Evolutionary conservation across 2,329 filamentous ascomycete species (phyloP).

Genomic region (Cladophialophora carrionii): DNA sequence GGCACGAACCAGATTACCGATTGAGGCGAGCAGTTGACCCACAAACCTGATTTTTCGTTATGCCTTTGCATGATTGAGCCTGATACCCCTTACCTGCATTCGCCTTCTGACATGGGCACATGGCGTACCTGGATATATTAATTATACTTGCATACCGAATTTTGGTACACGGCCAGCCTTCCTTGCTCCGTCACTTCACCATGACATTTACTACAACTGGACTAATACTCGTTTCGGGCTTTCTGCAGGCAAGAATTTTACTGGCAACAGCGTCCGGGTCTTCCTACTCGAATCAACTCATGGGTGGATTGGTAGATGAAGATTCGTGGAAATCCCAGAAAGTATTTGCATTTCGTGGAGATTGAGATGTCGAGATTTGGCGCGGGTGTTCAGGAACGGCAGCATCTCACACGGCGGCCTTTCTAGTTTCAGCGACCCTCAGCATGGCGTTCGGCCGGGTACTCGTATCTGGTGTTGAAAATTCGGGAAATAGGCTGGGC

Average conservation of each 20-base stretch:
- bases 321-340: background rate
- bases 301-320: conserved; percentile 31
- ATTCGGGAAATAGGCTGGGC: background rate
- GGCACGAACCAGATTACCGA: conserved; percentile 82
- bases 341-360: background rate
- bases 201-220: conserved; percentile 26
- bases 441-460: background rate
- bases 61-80: conserved; percentile 8
- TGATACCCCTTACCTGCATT: conserved; percentile 27
- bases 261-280: conserved; percentile 27
- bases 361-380: background rate
- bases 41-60: conserved; percentile 31
- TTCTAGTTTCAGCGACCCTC: background rate
- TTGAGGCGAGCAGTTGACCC: conserved; percentile 55
- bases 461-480: background rate
- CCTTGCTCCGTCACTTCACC: conserved; percentile 2
- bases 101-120: background rate
- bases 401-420: background rate
- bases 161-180: background rate
- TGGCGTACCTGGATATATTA: conserved; percentile 3
- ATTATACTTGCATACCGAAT: conserved; percentile 10
- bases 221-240: conserved; percentile 24
- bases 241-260: conserved; percentile 32
- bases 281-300: conserved; percentile 19
- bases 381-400: conserved; percentile 2